Evolutionary conservation across 352 stramenopile species (phyloP), one percentile per base, ranked within the genome.

Genomic region (Pythium plurisporium): DNA sequence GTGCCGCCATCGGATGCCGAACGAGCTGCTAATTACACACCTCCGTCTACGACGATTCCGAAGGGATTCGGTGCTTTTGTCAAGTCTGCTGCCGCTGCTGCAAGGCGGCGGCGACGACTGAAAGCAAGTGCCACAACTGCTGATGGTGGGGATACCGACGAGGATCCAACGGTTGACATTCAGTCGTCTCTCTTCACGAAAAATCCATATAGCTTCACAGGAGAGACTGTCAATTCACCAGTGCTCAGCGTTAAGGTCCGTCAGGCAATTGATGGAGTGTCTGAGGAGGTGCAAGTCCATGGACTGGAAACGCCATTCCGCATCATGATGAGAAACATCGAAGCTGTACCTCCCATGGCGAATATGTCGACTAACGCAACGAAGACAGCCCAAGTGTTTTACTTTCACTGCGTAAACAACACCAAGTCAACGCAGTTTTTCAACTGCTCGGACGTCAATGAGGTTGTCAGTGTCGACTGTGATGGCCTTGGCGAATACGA

Each of bases 141-240:
- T 53, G 47, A 27, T 37, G 36, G 3, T 29, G 43, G 17, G 2
- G 47, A 36, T 1, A 50, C 56, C 7, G 71, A 71, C 50, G 58
- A 64, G 25, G 74, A 85, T n/a, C 71, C 72, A 3, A 68, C 66
- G 2, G 63, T 87, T 10, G 77, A 87, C 43, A 59, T 87, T n/a
- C 77, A 86, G 43, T 85, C 77, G 7, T 84, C 72, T 23, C 45
- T 81, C 14, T 87, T 75, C 49, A 75, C 77, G 0, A 87, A 86
- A 63, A 87, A 87, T 45, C 75, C 71, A 41, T 87, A 87, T 49
- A 69, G 59, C 11, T 87, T 84, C 51, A 70, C 67, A 3, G 73
- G 70, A 3, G 72, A 58, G 14, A 63, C 62, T 0, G 46, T 87
- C 4, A 86, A 87, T 36, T 87, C 77, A 11, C 65, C 69, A 2